Evolutionary conservation across 2,329 filamentous ascomycete genomes (phyloP).

Genomic region (Ophioceras dolichostomum): DNA sequence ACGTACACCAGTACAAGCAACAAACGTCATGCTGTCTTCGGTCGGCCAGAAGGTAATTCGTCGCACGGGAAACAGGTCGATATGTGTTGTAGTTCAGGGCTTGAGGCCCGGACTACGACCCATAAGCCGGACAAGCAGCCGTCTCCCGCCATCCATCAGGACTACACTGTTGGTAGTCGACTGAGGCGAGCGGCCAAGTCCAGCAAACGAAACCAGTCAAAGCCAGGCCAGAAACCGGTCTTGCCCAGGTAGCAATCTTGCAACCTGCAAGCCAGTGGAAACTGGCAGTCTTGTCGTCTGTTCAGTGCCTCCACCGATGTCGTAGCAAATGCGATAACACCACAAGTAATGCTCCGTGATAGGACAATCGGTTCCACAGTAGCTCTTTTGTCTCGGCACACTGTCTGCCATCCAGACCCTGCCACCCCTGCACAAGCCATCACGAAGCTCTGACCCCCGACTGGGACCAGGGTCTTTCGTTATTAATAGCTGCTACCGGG

Average conservation of each 20-base stretch:
- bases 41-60: too few relatives aligned
- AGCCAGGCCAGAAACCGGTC: too few relatives aligned
- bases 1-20: too few relatives aligned
- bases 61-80: too few relatives aligned
- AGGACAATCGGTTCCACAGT: neutral
- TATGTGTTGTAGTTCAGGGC: too few relatives aligned
- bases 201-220: too few relatives aligned
- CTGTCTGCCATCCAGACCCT: neutral
- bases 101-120: neutral
- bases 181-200: too few relatives aligned
- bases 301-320: neutral
- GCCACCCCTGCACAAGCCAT: too few relatives aligned
- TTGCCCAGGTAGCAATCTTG: neutral
- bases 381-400: neutral
- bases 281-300: neutral
- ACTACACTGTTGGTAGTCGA: neutral
- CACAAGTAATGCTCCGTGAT: neutral
- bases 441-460: too few relatives aligned
- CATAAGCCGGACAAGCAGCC: neutral
- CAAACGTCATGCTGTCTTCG: too few relatives aligned
- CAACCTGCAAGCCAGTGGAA: neutral
- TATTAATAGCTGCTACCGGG: too few relatives aligned
- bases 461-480: too few relatives aligned
- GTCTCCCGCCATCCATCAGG: neutral
- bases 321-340: neutral